Conservation (phyloP, 768 basidiomycete species). For the Pisolithus sp. region DNA sequence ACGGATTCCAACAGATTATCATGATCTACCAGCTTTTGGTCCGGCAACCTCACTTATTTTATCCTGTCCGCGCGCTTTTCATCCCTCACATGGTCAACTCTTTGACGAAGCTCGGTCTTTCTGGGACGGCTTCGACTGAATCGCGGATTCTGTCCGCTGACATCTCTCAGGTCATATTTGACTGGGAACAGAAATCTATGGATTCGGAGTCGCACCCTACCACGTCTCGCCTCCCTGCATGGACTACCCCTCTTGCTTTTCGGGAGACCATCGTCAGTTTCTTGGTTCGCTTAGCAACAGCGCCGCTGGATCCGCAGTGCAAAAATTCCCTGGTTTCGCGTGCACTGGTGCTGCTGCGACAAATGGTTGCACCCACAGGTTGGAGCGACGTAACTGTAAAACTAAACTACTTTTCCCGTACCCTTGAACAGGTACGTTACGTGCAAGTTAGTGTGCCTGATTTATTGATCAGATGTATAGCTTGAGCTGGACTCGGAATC, state of each 20-base stretch:
- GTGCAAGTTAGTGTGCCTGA: background rate
- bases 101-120: slow-evolving; percentile 81
- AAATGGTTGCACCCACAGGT: slow-evolving; percentile 75
- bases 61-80: slow-evolving; percentile 86
- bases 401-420: slow-evolving; percentile 79
- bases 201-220: slow-evolving; percentile 18
- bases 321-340: slow-evolving; percentile 48
- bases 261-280: slow-evolving; percentile 93
- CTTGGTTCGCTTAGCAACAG: slow-evolving; percentile 84
- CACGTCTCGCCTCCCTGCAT: slow-evolving; percentile 29
- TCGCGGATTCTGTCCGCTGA: slow-evolving; percentile 86
- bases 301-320: slow-evolving; percentile 42
- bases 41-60: slow-evolving; percentile 87
- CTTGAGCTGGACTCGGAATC: slow-evolving; percentile 66
- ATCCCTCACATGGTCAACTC: slow-evolving; percentile 91
- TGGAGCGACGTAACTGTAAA: slow-evolving; percentile 93
- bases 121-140: slow-evolving; percentile 62
- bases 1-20: slow-evolving; percentile 59
- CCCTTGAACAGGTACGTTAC: slow-evolving; percentile 66
- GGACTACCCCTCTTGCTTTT: slow-evolving; percentile 73
- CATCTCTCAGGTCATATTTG: slow-evolving; percentile 83
- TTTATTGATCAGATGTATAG: slow-evolving; percentile 31
- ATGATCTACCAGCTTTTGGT: slow-evolving; percentile 89
- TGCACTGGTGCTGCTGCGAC: slow-evolving; percentile 60
- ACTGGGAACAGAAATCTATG: slow-evolving; percentile 77